Evolutionary conservation across 2,329 filamentous ascomycete species (phyloP).

Genomic region (Fusarium sp.): DNA sequence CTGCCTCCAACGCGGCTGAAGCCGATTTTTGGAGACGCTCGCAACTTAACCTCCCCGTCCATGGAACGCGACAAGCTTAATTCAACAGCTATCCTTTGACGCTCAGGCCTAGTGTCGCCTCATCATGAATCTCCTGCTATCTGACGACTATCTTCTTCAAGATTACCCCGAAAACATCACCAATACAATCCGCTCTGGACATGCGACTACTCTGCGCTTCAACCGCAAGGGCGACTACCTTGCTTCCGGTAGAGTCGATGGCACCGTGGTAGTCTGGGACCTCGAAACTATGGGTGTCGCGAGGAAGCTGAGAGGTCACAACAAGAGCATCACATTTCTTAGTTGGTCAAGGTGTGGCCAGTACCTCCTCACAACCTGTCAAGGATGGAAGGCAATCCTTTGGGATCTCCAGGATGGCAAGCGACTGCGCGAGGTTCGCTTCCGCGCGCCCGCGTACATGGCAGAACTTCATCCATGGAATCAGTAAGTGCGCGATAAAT

Average conservation of each 20-base stretch:
- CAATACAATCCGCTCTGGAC: constrained; percentile 81
- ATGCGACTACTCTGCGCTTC: constrained; percentile 81
- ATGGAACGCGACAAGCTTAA: constrained; percentile 35
- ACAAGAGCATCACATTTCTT: constrained; percentile 90
- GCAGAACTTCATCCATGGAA: constrained; percentile 94
- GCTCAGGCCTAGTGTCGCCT: not conserved
- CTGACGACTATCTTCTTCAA: constrained; percentile 73
- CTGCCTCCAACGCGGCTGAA: constrained; percentile 41
- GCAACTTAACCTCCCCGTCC: constrained; percentile 26
- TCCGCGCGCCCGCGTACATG: constrained; percentile 94
- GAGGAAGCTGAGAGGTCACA: constrained; percentile 92
- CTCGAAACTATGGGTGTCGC: constrained; percentile 97
- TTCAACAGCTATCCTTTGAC: constrained; percentile 8
- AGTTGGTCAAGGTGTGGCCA: constrained; percentile 95
- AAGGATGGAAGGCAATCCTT: constrained; percentile 95
- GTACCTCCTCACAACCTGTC: constrained; percentile 91
- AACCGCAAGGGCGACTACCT: constrained; percentile 95
- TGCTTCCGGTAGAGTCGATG: constrained; percentile 92
- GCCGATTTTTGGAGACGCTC: constrained; percentile 34
- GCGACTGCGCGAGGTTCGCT: constrained; percentile 85
- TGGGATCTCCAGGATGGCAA: constrained; percentile 86
- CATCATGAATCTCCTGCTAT: constrained; percentile 70
- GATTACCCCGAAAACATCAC: constrained; percentile 94
- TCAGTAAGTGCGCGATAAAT: constrained; percentile 65
- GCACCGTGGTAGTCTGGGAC: constrained; percentile 95